These are phyloP conservation scores for Beverwykella pulmonaria DNA, from an alignment of 495 filamentous ascomycete species.

Conservation along the genomic window DNA sequence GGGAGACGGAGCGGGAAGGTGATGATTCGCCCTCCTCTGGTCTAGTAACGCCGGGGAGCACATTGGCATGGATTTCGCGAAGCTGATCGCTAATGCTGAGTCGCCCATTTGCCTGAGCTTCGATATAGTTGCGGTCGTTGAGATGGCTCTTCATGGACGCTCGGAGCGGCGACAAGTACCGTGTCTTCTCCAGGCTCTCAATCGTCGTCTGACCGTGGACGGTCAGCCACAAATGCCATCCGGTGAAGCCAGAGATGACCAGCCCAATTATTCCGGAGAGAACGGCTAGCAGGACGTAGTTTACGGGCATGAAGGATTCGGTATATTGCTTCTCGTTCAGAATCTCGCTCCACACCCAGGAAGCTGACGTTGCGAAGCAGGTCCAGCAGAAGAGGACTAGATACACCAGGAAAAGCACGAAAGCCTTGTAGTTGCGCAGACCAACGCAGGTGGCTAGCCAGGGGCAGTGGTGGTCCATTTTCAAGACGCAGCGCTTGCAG, in stretches of 20 bases:
- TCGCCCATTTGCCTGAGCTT: slow-evolving; percentile 53
- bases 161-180: slow-evolving; percentile 80
- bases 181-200: slow-evolving; percentile 89
- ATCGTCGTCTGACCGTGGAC: slow-evolving; percentile 84
- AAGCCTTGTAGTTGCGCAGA: slow-evolving; percentile 91
- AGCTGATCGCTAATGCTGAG: slow-evolving; percentile 75
- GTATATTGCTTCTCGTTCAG: slow-evolving; percentile 61
- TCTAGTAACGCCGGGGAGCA: slow-evolving; percentile 75
- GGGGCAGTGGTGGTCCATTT: slow-evolving; percentile 99
- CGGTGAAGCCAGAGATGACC: slow-evolving; percentile 85
- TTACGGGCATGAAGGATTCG: slow-evolving; percentile 81
- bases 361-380: slow-evolving; percentile 68
- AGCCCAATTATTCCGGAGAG: slow-evolving; percentile 88
- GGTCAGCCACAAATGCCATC: slow-evolving; percentile 88
- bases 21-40: slow-evolving; percentile 76
- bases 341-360: slow-evolving; percentile 83
- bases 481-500: slow-evolving; percentile 88
- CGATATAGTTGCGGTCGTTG: slow-evolving; percentile 48
- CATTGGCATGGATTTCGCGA: slow-evolving; percentile 79
- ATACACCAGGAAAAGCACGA: slow-evolving; percentile 91
- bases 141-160: slow-evolving; percentile 62
- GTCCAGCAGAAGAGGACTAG: slow-evolving; percentile 83
- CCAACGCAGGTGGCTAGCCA: slow-evolving; percentile 98
- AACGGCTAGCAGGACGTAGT: slow-evolving; percentile 84
- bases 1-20: slow-evolving; percentile 31